These are phyloP conservation scores for Cucumis cinereus DNA, from an alignment of 306 rosid species.

Conservation along the genomic window DNA sequence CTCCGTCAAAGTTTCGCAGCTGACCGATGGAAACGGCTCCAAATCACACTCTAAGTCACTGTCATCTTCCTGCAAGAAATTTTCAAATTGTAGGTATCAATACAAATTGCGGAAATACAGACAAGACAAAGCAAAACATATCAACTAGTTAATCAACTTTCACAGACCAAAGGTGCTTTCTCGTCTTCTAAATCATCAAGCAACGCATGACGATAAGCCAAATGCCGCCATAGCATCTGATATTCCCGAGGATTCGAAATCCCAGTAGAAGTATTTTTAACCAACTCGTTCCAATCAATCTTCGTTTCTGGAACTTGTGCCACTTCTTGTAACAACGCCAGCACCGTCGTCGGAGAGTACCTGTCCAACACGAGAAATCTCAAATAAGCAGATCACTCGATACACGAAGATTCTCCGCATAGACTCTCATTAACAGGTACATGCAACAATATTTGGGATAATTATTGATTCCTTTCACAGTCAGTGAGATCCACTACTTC, in stretches of 20 bases:
- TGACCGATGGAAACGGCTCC: slow-evolving; percentile 9
- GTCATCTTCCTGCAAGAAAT: slow-evolving; percentile 9
- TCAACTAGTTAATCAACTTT: background rate
- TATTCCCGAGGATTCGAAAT: slow-evolving; percentile 71
- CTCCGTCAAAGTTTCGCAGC: slow-evolving; percentile 6
- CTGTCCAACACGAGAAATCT: slow-evolving; percentile 19
- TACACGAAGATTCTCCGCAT: background rate
- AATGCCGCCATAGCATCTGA: slow-evolving; percentile 91
- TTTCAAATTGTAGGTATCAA: background rate
- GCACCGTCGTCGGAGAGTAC: slow-evolving; percentile 38
- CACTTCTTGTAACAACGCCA: slow-evolving; percentile 65
- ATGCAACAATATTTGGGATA: background rate
- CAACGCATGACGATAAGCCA: slow-evolving; percentile 53
- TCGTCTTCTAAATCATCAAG: slow-evolving; percentile 29
- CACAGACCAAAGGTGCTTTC: slow-evolving; percentile 49
- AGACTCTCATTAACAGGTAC: background rate
- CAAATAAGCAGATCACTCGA: background rate
- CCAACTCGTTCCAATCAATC: slow-evolving; percentile 72
- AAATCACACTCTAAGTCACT: slow-evolving; percentile 12
- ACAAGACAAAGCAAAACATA: background rate
- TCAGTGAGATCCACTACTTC: background rate
- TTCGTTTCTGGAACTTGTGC: slow-evolving; percentile 25
- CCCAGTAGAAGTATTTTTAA: slow-evolving; percentile 57
- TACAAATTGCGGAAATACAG: background rate
- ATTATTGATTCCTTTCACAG: background rate